phyloP scores from a whole-genome alignment of 768 basidiomycete species.

The Lactifluus hygrophoroides region DNA sequence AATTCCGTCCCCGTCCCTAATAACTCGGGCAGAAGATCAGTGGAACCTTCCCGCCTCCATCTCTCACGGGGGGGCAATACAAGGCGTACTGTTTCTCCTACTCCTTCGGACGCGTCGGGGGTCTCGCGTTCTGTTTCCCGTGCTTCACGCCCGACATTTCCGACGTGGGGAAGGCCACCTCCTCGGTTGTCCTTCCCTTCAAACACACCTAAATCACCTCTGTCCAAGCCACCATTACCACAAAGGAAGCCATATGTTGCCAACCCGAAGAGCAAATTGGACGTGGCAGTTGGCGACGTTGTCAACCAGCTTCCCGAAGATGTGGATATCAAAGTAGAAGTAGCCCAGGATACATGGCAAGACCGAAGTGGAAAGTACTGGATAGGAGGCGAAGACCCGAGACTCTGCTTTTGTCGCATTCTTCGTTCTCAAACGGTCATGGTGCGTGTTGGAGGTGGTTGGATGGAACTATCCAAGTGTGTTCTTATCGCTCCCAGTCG shows the following conservation, averaged over 20 bases:
- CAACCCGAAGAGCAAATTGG: slow-evolving; percentile 85
- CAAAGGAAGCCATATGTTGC: slow-evolving; percentile 69
- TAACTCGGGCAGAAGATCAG: slow-evolving; percentile 27
- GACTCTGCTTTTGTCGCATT: slow-evolving; percentile 87
- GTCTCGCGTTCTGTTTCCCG: slow-evolving; percentile 41
- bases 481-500: slow-evolving; percentile 23
- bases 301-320: slow-evolving; percentile 81
- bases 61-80: slow-evolving; percentile 35
- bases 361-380: slow-evolving; percentile 93
- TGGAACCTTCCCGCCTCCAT: slow-evolving; percentile 25
- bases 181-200: slow-evolving; percentile 52
- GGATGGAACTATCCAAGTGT: slow-evolving; percentile 86
- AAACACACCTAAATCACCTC: slow-evolving; percentile 36
- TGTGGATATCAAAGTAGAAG: slow-evolving; percentile 74
- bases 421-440: slow-evolving; percentile 88
- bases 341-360: slow-evolving; percentile 78
- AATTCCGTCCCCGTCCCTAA: slow-evolving; percentile 29
- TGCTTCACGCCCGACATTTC: slow-evolving; percentile 38
- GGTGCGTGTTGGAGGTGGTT: slow-evolving; percentile 94
- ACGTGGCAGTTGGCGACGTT: slow-evolving; percentile 87
- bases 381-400: slow-evolving; percentile 89
- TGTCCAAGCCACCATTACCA: slow-evolving; percentile 32
- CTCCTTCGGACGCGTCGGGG: slow-evolving; percentile 50
- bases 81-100: slow-evolving; percentile 46
- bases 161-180: slow-evolving; percentile 55